These are phyloP conservation scores for Pyrus bretschneideri DNA, from an alignment of 306 rosid species.

Conservation along the genomic window DNA sequence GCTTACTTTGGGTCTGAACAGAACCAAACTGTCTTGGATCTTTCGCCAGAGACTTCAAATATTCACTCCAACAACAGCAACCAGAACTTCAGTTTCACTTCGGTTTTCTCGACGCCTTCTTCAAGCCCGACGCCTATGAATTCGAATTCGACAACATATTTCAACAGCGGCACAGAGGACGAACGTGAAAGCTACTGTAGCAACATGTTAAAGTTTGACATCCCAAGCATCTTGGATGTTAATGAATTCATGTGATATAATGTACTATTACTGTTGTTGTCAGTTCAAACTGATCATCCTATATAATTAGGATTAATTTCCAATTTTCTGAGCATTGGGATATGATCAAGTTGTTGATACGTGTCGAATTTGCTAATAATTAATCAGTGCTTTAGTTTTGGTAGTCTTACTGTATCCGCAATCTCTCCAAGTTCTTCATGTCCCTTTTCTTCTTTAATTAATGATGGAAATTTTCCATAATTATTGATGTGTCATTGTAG, in stretches of 20 bases:
- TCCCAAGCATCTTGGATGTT: conserved; percentile 45
- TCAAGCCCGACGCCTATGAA: conserved; percentile 66
- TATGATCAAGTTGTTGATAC: conserved; percentile 16
- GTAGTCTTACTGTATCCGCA: conserved; percentile 20
- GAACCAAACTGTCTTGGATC: conserved; percentile 20
- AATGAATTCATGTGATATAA: conserved; percentile 46
- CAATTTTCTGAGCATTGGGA: conserved; percentile 19
- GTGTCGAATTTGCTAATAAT: conserved; percentile 37
- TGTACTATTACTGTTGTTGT: background rate
- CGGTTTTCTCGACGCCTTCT: conserved; percentile 73
- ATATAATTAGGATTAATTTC: background rate
- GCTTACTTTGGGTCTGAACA: conserved; percentile 15
- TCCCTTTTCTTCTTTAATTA: background rate
- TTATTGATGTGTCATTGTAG: conserved; percentile 20
- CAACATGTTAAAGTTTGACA: conserved; percentile 55
- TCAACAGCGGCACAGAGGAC: conserved; percentile 57
- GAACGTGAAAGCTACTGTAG: conserved; percentile 76
- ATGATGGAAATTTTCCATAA: conserved; percentile 26
- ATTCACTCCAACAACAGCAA: conserved; percentile 33
- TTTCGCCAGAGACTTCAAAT: conserved; percentile 35
- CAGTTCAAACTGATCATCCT: conserved; percentile 9
- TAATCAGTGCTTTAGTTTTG: conserved; percentile 12
- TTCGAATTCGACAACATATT: conserved; percentile 52
- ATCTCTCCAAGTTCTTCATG: background rate
- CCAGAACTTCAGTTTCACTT: conserved; percentile 39